Conservation (phyloP, 1,139 yeast genomes). For the Saccharomyces hybrid region DNA sequence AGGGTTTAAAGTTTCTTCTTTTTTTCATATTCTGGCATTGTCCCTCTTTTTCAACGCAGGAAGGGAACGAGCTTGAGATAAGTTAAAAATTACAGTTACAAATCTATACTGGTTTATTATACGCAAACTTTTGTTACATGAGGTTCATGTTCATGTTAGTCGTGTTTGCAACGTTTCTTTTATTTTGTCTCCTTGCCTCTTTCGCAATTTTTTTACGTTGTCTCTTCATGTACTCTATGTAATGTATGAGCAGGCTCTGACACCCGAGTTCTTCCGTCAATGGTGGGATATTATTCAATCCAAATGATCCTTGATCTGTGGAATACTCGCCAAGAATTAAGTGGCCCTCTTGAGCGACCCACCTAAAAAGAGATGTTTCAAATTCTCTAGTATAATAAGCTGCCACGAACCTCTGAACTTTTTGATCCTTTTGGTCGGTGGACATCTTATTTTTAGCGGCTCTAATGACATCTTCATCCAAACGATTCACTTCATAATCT, state of each 20-base stretch:
- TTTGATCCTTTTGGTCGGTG: slow-evolving; percentile 1
- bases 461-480: slow-evolving; percentile 6
- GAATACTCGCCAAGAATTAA: slow-evolving; percentile 11
- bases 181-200: not conserved
- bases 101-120: not conserved
- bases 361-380: slow-evolving; percentile 8
- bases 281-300: slow-evolving; percentile 12
- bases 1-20: not conserved
- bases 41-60: not conserved
- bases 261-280: slow-evolving; percentile 13
- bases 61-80: not conserved
- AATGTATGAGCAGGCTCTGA: slow-evolving; percentile 12
- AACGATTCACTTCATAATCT: slow-evolving; percentile 5
- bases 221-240: not conserved
- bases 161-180: not conserved
- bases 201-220: not conserved
- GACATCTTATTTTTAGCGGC: slow-evolving; percentile 5
- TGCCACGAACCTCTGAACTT: slow-evolving; percentile 1
- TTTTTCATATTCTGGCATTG: not conserved
- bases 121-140: not conserved
- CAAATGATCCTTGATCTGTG: slow-evolving; percentile 7
- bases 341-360: slow-evolving; percentile 8
- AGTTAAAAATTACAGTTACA: not conserved
- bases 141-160: not conserved
- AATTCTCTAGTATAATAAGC: slow-evolving; percentile 11